Base-by-base conservation (phyloP, 1,284 basidiomycete genomes). In the Ustilago loliicola region DNA sequence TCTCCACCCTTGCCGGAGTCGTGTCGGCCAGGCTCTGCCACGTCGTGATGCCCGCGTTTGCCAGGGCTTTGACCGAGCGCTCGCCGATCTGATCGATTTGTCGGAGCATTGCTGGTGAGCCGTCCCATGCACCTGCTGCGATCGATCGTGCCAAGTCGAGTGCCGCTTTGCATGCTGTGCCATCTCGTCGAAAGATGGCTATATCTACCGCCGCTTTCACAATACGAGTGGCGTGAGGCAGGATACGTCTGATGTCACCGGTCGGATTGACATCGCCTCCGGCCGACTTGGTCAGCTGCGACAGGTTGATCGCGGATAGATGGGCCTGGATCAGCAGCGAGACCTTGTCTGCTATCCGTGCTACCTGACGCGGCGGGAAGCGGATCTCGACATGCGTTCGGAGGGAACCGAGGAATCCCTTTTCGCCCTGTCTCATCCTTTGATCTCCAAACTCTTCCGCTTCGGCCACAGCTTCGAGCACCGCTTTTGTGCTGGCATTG, bases 41-140 rank as follows among this genome's bases (percentile, higher is more conserved):
- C 2, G 68, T 73, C 9, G 54, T 55, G 42, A 83, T 57, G 25
- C 80, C 80, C 2, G 75, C 76, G 8, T 58, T 65, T 1, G 81
- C 75, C 30, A 83, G 65, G 9, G 69, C 72, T 34, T 78, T 80
- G 61, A 79, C 71, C 13, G 75, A 93, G 89, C 93, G 94, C 81
- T 94, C 93, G 47, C 93, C 93, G 55, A 95, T 91, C 25, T 73
- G 90, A 52, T 93, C 91, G 54, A 95, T 89, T 82, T 95, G 93
- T 57, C 91, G 90, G 64, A 95, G 88, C 17, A 94, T 92, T 23
- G 91, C 88, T 15, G 93, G 92, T 40, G 93, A 88, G 80, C 93
- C 93, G 80, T 95, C 93, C 93, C 93, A 95, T 54, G 92, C 91
- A 80, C 91, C 94, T 13, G 92, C 93, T 64, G 88, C 90, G 48